Percentiles rank a stretch among this genome's conserved stretches.
Conservation (phyloP, 2,329 filamentous ascomycete genomes). For the Diaporthe sp. region DNA sequence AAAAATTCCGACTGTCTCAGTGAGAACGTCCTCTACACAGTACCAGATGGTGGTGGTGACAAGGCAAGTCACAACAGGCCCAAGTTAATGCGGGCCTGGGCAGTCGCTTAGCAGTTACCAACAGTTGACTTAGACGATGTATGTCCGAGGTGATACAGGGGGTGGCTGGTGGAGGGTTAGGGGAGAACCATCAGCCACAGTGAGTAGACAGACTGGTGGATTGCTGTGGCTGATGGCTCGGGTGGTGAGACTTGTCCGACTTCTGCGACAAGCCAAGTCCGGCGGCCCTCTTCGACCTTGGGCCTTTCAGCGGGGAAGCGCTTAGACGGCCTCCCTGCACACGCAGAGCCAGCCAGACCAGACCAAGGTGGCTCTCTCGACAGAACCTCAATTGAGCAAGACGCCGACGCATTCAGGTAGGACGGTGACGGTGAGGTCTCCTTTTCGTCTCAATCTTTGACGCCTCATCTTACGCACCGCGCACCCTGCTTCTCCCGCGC, state of each 20-base stretch:
- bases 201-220: neutral
- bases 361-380: neutral
- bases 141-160: neutral
- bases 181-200: neutral
- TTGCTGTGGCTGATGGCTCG: neutral
- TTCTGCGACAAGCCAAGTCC: constrained; percentile 27
- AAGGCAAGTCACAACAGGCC: neutral
- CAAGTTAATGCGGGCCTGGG: neutral
- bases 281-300: neutral
- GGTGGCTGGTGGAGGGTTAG: constrained; percentile 20
- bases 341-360: neutral
- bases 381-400: constrained; percentile 8
- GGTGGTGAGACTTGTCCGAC: neutral
- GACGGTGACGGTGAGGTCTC: constrained; percentile 11
- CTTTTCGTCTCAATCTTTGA: constrained; percentile 15
- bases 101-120: neutral
- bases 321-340: neutral
- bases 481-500: neutral
- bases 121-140: neutral
- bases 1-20: no score
- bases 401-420: neutral
- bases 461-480: neutral
- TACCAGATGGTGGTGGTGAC: no score
- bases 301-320: neutral
- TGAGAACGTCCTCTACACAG: no score